Percentiles rank a stretch among this genome's conserved stretches.
Conservation (phyloP, 225 moss, liverwort and hornwort genomes). For the Rhytidiadelphus loreus region DNA sequence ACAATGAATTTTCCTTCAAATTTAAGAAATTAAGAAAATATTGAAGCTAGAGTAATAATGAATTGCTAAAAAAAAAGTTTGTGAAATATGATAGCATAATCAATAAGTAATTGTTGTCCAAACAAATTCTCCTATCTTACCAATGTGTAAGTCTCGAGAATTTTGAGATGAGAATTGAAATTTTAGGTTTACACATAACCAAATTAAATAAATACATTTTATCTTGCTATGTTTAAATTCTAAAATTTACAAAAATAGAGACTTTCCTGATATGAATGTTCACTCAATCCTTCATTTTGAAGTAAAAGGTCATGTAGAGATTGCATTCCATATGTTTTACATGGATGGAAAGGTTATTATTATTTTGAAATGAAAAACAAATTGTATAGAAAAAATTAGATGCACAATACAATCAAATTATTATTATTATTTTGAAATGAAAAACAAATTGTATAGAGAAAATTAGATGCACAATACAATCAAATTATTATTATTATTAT, state of each 20-base stretch:
- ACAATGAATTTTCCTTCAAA: neutral
- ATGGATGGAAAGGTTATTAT: neutral
- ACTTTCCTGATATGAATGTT: neutral
- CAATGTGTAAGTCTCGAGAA: no score
- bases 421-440: neutral
- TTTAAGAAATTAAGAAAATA: neutral
- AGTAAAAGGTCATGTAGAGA: accelerated
- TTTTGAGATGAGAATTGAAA: no score
- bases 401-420: neutral
- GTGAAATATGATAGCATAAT: neutral
- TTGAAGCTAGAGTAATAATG: neutral
- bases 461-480: neutral
- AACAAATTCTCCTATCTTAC: neutral
- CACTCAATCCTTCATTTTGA: neutral
- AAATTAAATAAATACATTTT: no score
- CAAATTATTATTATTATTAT: no score
- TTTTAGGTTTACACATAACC: no score
- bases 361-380: neutral
- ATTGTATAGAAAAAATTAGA: neutral
- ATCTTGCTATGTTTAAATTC: neutral
- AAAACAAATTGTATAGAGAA: neutral
- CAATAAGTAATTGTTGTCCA: neutral
- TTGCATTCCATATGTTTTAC: neutral
- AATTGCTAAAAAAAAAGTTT: neutral
- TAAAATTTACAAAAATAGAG: neutral